Base-by-base conservation (phyloP, 2,329 filamentous ascomycete genomes). In the Fusarium decemcellulare region DNA sequence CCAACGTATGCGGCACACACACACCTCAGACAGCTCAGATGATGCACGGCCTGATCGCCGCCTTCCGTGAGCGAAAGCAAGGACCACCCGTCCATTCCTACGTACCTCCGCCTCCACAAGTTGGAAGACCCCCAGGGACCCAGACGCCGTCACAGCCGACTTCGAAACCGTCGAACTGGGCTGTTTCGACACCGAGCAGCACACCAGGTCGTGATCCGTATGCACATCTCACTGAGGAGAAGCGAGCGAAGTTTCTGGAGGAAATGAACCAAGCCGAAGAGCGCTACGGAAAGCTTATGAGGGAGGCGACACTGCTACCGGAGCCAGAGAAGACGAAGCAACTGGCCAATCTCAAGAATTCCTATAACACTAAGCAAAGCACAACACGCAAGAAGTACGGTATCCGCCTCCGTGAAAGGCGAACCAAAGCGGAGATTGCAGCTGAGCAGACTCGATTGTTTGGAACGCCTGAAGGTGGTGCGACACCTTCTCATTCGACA, bases 351-450 rank as follows among this genome's bases (percentile, higher is more conserved):
- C 70, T 88, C 2, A 83, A 83, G 42, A 89, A 88, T 66, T 82
- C 82, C 4, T 87, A 86, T 68, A 84, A 84, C 44, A 88, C 86
- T 4, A 87, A 86, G 60, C 86, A 88, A 73, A 88, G 85, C 56
- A 81, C 81, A n/a, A 85, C 87, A 4, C 83, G 87, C 12, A 89
- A 87, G 73, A 88, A 84, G 63, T 89, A 85, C 63, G 87, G 87
- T n/a, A 86, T 90, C 34, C 81, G 82, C 2, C 79, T 89, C 14
- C 82, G 85, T 0, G 81, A 84, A 66, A 79, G 86, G 12, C 83
- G 86, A 1, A 83, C 82, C 3, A 83, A 75, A 63, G 80, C 79
- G 0, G 83, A 85, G 62, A 84, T 87, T 15, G 79, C 83, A 3
- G 79, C 81, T 9, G 78, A 82, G n/a, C 82, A 83, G 10, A 76